Conservation (phyloP, 768 basidiomycete species). For the Atractiella rhizophila region DNA sequence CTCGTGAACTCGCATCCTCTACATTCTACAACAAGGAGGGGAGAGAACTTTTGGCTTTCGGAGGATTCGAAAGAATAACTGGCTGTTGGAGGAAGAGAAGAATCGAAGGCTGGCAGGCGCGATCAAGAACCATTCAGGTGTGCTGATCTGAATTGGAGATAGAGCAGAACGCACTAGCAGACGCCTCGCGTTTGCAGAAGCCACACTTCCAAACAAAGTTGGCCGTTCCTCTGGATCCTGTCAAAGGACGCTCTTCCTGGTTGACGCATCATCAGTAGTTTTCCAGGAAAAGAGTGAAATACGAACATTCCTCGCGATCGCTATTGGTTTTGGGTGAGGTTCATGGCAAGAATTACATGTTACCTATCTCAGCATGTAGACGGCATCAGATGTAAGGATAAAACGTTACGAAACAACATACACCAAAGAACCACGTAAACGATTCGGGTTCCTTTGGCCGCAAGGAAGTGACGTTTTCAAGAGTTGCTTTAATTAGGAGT, state of each 20-base stretch:
- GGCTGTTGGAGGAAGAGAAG: neutral
- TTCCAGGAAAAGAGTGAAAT: neutral
- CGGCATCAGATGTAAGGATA: too few species aligned
- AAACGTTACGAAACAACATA: too few species aligned
- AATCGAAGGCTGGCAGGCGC: slow-evolving; percentile 34
- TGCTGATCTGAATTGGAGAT: neutral
- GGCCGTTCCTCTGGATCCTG: slow-evolving; percentile 15
- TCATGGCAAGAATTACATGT: slow-evolving; percentile 13
- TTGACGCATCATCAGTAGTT: neutral
- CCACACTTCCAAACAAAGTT: slow-evolving; percentile 16
- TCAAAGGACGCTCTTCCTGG: slow-evolving; percentile 13
- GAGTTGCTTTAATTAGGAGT: too few species aligned
- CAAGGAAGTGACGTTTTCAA: slow-evolving; percentile 15
- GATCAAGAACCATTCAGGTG: slow-evolving; percentile 23
- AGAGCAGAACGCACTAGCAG: slow-evolving; percentile 21
- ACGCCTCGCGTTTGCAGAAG: slow-evolving; percentile 37
- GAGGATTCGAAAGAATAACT: slow-evolving; percentile 35
- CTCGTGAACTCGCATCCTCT: slow-evolving; percentile 57
- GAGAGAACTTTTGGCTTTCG: slow-evolving; percentile 30
- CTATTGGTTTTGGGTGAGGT: slow-evolving; percentile 14
- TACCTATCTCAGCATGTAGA: slow-evolving; percentile 11
- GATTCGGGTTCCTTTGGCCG: slow-evolving; percentile 12
- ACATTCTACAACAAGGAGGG: slow-evolving; percentile 52
- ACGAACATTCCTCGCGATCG: slow-evolving; percentile 10
- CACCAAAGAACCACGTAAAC: too few species aligned